Evolutionary conservation across 768 basidiomycete genomes (phyloP).

Genomic region (Mycena belliarum): DNA sequence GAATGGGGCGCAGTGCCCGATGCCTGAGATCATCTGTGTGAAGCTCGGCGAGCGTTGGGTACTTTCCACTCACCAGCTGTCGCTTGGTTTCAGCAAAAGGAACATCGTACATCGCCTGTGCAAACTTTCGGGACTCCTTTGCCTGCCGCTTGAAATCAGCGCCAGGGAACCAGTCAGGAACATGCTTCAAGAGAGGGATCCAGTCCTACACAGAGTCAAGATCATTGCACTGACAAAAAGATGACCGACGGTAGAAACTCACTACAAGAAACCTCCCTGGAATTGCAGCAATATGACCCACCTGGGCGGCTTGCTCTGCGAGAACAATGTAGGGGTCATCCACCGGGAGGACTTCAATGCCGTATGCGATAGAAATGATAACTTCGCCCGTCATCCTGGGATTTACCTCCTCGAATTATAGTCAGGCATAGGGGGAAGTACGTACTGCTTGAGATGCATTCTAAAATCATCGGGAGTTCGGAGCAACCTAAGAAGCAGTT

Average conservation of each 20-base stretch:
- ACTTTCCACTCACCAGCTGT: conserved; percentile 35
- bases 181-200: conserved; percentile 35
- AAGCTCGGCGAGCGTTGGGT: too few species aligned
- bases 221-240: not conserved
- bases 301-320: conserved; percentile 26
- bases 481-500: conserved; percentile 18
- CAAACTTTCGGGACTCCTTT: conserved; percentile 33
- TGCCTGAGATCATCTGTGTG: not conserved
- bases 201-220: not conserved
- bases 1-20: not conserved
- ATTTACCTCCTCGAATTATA: too few species aligned
- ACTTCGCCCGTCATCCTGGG: conserved; percentile 30
- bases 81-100: conserved; percentile 37
- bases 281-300: conserved; percentile 25
- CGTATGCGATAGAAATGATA: conserved; percentile 32
- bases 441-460: conserved; percentile 6
- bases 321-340: conserved; percentile 34
- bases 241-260: conserved; percentile 4
- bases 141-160: conserved; percentile 46
- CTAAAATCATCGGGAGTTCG: conserved; percentile 1
- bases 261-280: conserved; percentile 34
- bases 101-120: conserved; percentile 35
- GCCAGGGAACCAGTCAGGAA: conserved; percentile 50
- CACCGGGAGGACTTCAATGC: conserved; percentile 28
- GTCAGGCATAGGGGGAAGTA: too few species aligned